These are phyloP conservation scores for Penstemon davidsonii DNA, from an alignment of 257 asterid species.

Conservation along the genomic window DNA sequence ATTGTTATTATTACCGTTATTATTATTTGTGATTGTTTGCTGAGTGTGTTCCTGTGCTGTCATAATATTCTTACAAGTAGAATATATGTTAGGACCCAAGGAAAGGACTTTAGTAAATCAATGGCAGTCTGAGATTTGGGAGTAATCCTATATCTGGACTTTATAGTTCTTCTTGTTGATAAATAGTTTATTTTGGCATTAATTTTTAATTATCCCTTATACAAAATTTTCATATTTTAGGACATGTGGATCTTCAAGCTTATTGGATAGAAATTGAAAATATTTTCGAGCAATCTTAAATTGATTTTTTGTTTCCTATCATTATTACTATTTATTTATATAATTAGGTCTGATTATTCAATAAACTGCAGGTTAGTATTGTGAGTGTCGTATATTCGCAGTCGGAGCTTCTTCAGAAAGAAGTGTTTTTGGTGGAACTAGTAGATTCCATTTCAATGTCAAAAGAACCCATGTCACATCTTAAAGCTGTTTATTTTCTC, in stretches of 20 bases:
- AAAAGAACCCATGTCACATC: constrained; percentile 94
- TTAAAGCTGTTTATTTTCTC: constrained; percentile 93
- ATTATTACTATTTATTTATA: constrained; percentile 7
- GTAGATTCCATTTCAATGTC: constrained; percentile 92
- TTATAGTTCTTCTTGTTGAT: no score
- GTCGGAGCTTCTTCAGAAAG: constrained; percentile 94
- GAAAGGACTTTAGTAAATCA: neutral
- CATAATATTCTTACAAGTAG: neutral
- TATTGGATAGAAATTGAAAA: no score
- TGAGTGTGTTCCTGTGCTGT: constrained; percentile 6
- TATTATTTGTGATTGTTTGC: neutral
- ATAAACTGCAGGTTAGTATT: constrained; percentile 73
- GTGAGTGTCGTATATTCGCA: constrained; percentile 94
- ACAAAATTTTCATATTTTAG: no score
- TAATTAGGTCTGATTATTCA: constrained; percentile 7
- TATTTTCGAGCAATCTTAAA: no score
- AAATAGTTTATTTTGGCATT: no score
- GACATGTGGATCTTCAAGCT: no score
- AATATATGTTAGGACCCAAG: neutral
- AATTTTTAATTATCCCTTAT: no score
- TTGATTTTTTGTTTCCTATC: no score
- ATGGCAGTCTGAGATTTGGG: neutral
- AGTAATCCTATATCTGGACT: no score
- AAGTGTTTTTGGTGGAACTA: constrained; percentile 91
- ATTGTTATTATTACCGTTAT: no score